These are phyloP conservation scores for Cicer bijugum DNA, from an alignment of 306 rosid species.

Conservation along the genomic window DNA sequence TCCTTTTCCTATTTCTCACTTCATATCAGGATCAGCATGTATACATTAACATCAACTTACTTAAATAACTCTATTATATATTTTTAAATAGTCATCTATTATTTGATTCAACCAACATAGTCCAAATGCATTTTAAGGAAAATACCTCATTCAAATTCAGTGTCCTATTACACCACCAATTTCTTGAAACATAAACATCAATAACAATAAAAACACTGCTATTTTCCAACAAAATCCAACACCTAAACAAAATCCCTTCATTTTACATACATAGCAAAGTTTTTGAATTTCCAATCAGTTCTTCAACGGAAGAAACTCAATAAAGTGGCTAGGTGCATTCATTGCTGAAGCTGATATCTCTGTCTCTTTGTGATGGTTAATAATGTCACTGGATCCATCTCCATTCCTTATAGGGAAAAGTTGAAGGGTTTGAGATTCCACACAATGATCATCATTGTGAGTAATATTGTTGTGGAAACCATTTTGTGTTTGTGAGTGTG, in stretches of 20 bases:
- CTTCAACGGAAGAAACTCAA: conserved; percentile 52
- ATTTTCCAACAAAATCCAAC: conserved; percentile 52
- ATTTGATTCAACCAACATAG: conserved; percentile 62
- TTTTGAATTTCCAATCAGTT: conserved; percentile 23
- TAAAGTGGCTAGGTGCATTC: conserved; percentile 63
- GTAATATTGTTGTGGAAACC: conserved; percentile 31
- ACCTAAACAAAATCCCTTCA: conserved; percentile 19
- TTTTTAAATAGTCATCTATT: not conserved
- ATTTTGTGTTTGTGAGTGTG: conserved; percentile 37
- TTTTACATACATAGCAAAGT: conserved; percentile 46
- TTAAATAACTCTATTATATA: conserved; percentile 16
- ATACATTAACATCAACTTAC: conserved; percentile 47
- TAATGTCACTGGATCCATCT: conserved; percentile 39
- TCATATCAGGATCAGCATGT: conserved; percentile 38
- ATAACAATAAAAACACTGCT: conserved; percentile 38
- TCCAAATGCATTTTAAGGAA: conserved; percentile 72
- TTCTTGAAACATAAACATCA: conserved; percentile 61
- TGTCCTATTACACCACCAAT: conserved; percentile 48
- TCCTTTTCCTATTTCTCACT: conserved; percentile 42
- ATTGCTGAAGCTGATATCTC: conserved; percentile 55
- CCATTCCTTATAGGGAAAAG: conserved; percentile 75
- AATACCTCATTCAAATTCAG: conserved; percentile 51
- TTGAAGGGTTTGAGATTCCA: conserved; percentile 79
- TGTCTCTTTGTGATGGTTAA: conserved; percentile 53
- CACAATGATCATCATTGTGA: conserved; percentile 33